These are phyloP conservation scores for Neurospora sp. DNA, from an alignment of 495 filamentous ascomycete genomes.

Conservation along the genomic window DNA sequence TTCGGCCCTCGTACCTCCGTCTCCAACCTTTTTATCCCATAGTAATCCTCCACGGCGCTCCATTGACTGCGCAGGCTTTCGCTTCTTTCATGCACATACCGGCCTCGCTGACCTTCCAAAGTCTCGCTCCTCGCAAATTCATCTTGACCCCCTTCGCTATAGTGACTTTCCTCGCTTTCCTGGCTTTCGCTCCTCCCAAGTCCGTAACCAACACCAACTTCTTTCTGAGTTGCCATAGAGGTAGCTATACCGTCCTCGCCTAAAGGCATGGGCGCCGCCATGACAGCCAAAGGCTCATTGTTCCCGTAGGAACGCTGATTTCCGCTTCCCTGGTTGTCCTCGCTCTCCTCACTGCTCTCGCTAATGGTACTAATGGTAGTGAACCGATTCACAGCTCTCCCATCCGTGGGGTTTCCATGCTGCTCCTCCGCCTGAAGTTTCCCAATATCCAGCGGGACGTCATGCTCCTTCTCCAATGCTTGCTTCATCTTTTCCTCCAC, in stretches of 20 bases:
- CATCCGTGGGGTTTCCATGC: neutral
- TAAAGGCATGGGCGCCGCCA: neutral
- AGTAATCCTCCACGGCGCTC: neutral
- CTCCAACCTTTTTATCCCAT: neutral
- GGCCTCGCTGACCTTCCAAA: neutral
- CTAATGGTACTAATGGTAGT: neutral
- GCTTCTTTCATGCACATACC: neutral
- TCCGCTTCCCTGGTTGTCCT: no score
- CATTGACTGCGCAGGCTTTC: neutral
- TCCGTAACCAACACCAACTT: neutral
- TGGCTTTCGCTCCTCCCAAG: neutral
- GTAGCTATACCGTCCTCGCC: neutral
- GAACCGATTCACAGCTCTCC: neutral
- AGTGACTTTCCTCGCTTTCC: neutral
- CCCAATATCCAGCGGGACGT: neutral
- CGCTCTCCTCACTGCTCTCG: neutral
- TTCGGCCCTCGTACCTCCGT: neutral
- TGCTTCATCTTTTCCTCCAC: neutral
- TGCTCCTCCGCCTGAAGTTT: neutral
- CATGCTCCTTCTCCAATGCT: neutral
- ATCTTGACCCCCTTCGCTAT: neutral
- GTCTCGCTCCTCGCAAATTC: neutral
- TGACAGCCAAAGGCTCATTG: no score
- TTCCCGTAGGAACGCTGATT: no score
- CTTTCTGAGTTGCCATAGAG: neutral